Evolutionary conservation across 78 protist species (phyloP), one percentile per base, ranked within the genome.

Genomic region (Creolimax fragrantissima): DNA sequence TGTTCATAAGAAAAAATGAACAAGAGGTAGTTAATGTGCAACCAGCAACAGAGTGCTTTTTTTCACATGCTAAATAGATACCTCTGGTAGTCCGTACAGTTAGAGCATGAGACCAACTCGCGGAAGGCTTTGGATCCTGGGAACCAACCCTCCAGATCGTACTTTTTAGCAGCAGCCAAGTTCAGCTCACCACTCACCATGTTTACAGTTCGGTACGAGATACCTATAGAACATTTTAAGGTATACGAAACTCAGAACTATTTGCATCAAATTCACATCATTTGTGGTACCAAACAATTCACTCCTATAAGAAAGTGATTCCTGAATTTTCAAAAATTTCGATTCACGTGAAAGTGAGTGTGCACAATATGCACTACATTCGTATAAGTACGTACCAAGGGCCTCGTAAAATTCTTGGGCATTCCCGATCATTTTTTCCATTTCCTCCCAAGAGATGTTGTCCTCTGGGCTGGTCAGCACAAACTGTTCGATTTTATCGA

Each of bases 401-500:
- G 86, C 92, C 93, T 98, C 91, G 96, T 96, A 97, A 94, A 97
- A 98, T 4, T 93, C 97, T 88, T 97, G 98, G 11, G 99, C 89
- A 89, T 35, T 93, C n/a, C 4, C 58, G 90, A 98, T 58, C 99
- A 99, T 98, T 90, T 92, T 91, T 88, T 98, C 99, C 81, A 92
- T 94, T 96, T 95, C 94, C 83, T 96, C 92, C 99, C 99, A 97
- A 43, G 99, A 97, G 67, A 92, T 93, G 47, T 92, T 95, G 42
- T 95, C 95, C 43, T 95, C 95, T n/a, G 99, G 99, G 35, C 94
- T 42, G 37, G 98, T 95, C 93, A 98, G 39, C 89, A 41, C 36
- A 85, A 99, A 98, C 96, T 99, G 99, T 96, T 99, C 99, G 42
- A 99, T 90, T 97, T 99, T 98, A 91, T 99, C 99, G 89, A 99